A percentile compares a stretch with the other conserved stretches of the same genome.
phyloP scores from a whole-genome alignment of 2,329 filamentous ascomycete species.

The Phialocephala subalpina region DNA sequence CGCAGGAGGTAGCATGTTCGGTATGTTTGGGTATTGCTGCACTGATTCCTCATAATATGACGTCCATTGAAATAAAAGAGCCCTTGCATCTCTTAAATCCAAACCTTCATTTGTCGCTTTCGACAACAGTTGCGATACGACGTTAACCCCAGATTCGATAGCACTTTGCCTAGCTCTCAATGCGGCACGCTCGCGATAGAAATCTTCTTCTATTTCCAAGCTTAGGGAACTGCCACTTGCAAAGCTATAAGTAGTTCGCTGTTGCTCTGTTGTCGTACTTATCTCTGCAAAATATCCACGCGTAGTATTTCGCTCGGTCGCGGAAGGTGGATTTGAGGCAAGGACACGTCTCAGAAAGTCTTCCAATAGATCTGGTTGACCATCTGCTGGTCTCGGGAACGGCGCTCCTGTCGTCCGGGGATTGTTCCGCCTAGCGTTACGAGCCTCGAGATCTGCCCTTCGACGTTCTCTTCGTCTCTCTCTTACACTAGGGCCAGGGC shows the following conservation, averaged over 20 bases:
- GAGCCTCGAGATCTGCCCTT: not conserved
- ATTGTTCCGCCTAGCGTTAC: not conserved
- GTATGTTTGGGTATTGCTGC: not conserved
- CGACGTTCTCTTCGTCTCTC: not conserved
- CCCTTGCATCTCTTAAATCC: not conserved
- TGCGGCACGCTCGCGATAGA: not conserved
- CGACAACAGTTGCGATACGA: not conserved
- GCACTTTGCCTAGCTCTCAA: not conserved
- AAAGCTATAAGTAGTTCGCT: not conserved
- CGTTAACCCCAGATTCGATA: not conserved
- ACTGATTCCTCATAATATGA: not conserved
- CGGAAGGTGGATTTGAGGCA: not conserved
- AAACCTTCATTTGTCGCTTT: not conserved
- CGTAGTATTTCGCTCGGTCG: too few species aligned
- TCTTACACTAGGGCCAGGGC: not conserved
- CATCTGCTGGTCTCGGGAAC: not conserved
- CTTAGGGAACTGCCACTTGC: not conserved
- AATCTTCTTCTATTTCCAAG: not conserved
- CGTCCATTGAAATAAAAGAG: not conserved
- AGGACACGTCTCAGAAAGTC: not conserved
- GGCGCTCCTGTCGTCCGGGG: not conserved
- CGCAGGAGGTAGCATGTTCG: not conserved
- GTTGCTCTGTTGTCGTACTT: not conserved
- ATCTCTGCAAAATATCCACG: not conserved
- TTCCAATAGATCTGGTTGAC: conserved; percentile 1